A percentile compares a stretch with the other conserved stretches of the same genome.
These are phyloP conservation scores for Microbotryum intermedium DNA, from an alignment of 1,284 basidiomycete genomes.

Conservation along the genomic window DNA sequence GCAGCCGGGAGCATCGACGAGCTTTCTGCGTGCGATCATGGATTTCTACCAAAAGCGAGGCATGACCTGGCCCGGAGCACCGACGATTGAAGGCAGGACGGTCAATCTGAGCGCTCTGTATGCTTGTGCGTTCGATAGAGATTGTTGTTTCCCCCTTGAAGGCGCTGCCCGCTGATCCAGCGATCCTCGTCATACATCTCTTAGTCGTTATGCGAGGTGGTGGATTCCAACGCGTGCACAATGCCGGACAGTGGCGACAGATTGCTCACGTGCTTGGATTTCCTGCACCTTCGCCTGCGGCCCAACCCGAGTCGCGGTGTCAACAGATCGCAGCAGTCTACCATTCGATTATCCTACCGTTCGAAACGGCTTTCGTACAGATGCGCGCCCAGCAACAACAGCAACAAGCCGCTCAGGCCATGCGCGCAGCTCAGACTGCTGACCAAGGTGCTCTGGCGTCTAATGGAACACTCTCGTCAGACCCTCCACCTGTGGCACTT, in stretches of 20 bases:
- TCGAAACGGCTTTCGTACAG: slow-evolving; percentile 19
- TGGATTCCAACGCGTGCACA: slow-evolving; percentile 1
- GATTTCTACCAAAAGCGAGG: slow-evolving; percentile 19
- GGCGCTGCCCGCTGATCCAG: neutral
- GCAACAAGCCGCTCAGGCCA: slow-evolving; percentile 5
- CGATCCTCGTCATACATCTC: neutral
- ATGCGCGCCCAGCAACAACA: slow-evolving; percentile 3
- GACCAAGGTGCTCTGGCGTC: too few relatives aligned
- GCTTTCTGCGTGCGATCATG: slow-evolving; percentile 10
- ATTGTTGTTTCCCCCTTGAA: neutral
- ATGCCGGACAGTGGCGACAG: neutral
- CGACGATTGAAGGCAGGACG: slow-evolving; percentile 14
- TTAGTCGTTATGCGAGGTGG: slow-evolving; percentile 4
- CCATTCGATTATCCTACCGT: slow-evolving; percentile 11
- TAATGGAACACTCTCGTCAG: too few relatives aligned
- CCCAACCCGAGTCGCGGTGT: slow-evolving; percentile 4
- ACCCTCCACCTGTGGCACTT: too few relatives aligned
- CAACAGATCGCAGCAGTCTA: slow-evolving; percentile 14
- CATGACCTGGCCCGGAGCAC: neutral
- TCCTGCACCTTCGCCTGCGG: neutral
- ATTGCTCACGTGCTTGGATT: slow-evolving; percentile 7
- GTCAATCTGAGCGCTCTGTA: slow-evolving; percentile 19
- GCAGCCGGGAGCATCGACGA: neutral
- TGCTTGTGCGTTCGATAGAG: neutral
- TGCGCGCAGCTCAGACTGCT: neutral